Conservation (phyloP, 139 green algal genomes). For the Micractinium sp. region DNA sequence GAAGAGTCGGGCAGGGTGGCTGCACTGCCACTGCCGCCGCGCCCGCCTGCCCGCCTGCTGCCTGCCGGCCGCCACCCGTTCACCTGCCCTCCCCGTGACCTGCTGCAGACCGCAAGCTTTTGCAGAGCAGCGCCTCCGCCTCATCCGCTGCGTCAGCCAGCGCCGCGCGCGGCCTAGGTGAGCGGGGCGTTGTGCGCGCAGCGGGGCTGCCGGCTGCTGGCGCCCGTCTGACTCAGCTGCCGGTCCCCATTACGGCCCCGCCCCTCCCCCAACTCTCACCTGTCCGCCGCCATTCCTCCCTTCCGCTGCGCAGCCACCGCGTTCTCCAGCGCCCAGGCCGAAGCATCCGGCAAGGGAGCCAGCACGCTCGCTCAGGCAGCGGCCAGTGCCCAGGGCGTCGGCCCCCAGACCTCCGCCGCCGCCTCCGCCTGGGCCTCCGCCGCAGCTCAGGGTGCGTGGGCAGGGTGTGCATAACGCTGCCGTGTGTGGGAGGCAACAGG, state of each 20-base stretch:
- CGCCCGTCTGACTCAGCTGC: not conserved
- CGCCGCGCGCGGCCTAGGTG: not conserved
- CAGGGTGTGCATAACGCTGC: no score
- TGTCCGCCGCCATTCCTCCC: not conserved
- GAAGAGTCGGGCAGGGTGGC: not conserved
- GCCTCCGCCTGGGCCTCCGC: not conserved
- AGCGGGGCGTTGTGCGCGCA: no score
- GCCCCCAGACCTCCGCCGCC: not conserved
- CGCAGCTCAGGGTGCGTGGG: not conserved
- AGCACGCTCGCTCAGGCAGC: not conserved
- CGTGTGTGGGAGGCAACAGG: no score
- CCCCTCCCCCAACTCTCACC: not conserved
- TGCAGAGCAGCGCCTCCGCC: not conserved
- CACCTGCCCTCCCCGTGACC: not conserved
- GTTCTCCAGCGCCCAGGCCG: not conserved
- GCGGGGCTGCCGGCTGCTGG: not conserved
- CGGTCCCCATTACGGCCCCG: not conserved
- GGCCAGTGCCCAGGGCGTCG: not conserved
- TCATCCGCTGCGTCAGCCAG: not conserved
- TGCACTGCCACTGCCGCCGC: no score
- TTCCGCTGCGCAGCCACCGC: not conserved
- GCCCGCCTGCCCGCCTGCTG: not conserved
- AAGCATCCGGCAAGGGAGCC: not conserved
- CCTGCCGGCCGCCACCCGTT: not conserved
- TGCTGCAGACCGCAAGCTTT: not conserved